Evolutionary conservation across 2,329 filamentous ascomycete species (phyloP).

Genomic region (Ilyonectria mors-panacis): DNA sequence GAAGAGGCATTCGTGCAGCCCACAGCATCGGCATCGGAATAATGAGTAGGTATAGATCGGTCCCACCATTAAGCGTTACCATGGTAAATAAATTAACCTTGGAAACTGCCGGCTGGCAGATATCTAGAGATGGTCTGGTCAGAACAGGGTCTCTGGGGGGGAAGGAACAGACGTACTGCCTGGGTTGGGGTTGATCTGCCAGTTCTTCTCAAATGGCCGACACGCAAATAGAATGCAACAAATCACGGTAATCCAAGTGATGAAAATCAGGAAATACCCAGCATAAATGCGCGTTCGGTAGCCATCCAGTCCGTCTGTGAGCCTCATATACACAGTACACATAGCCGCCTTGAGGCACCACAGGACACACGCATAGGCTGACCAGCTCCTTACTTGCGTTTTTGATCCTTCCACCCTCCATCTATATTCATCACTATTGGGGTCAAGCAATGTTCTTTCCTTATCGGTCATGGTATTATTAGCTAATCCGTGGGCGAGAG

Average conservation of each 20-base stretch:
- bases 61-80: constrained; percentile 53
- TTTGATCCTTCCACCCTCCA: constrained; percentile 64
- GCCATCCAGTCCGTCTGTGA: constrained; percentile 52
- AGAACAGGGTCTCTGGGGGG: not conserved
- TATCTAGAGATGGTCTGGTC: constrained; percentile 31
- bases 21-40: constrained; percentile 65
- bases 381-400: constrained; percentile 66
- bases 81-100: constrained; percentile 54
- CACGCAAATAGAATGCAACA: constrained; percentile 53
- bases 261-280: constrained; percentile 51
- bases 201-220: constrained; percentile 52
- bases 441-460: constrained; percentile 58
- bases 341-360: constrained; percentile 68
- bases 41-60: constrained; percentile 57
- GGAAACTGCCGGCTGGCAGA: constrained; percentile 57
- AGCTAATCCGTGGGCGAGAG: constrained; percentile 57
- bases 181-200: constrained; percentile 58
- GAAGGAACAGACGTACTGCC: constrained; percentile 47
- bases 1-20: constrained; percentile 61
- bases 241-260: constrained; percentile 51
- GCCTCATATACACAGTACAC: constrained; percentile 64
- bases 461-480: constrained; percentile 66
- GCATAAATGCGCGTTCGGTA: constrained; percentile 43
- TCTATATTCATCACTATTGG: constrained; percentile 57
- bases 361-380: constrained; percentile 63